These are phyloP conservation scores for Blumeria graminis DNA, from an alignment of 2,329 filamentous ascomycete species.

Conservation along the genomic window DNA sequence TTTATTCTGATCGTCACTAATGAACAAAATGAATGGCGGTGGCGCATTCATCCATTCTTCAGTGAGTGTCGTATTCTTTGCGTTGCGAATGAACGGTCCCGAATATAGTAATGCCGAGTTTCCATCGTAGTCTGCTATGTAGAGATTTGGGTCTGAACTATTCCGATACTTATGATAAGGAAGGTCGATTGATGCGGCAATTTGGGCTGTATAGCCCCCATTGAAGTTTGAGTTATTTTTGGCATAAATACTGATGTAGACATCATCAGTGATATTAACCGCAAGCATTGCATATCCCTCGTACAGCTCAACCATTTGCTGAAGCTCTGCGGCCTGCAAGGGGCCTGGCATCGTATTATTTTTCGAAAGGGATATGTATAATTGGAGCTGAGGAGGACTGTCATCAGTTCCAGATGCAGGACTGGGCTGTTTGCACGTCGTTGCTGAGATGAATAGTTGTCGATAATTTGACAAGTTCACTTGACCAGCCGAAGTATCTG, in stretches of 20 bases:
- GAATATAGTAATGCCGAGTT: constrained; percentile 59
- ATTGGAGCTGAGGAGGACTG: constrained; percentile 44
- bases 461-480: no score
- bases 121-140: constrained; percentile 68
- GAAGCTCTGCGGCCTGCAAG: constrained; percentile 6
- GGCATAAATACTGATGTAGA: constrained; percentile 58
- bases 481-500: no score
- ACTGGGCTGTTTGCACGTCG: constrained; percentile 56
- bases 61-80: constrained; percentile 23
- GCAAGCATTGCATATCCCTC: constrained; percentile 24
- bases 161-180: constrained; percentile 44
- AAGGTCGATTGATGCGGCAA: constrained; percentile 60
- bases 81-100: constrained; percentile 36
- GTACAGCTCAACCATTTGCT: constrained; percentile 8
- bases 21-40: constrained; percentile 57
- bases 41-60: constrained; percentile 29
- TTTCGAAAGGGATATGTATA: constrained; percentile 49
- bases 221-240: constrained; percentile 28
- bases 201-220: constrained; percentile 53
- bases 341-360: constrained; percentile 44
- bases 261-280: constrained; percentile 34
- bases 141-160: constrained; percentile 22
- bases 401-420: constrained; percentile 7
- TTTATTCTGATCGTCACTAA: constrained; percentile 31
- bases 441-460: constrained; percentile 54